phyloP scores from a whole-genome alignment of 352 stramenopile genomes.

The Globisporangium echinulatum region DNA sequence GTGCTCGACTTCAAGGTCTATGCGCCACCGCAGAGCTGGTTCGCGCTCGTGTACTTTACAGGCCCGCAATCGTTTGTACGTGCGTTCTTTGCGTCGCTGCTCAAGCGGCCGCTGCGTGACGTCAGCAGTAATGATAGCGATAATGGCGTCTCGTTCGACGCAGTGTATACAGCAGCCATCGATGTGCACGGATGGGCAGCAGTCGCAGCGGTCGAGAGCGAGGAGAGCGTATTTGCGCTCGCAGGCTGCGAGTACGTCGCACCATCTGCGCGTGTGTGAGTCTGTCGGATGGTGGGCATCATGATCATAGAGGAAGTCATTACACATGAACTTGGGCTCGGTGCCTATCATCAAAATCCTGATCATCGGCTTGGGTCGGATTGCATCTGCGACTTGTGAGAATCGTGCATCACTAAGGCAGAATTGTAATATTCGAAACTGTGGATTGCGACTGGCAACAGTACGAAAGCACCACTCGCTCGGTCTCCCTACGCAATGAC shows the following conservation, averaged over 20 bases:
- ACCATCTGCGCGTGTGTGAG: conserved; percentile 10
- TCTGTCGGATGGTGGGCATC: not conserved
- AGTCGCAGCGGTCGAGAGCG: conserved; percentile 33
- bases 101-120: conserved; percentile 38
- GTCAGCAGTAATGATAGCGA: conserved; percentile 10
- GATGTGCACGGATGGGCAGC: conserved; percentile 25
- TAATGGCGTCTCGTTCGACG: conserved; percentile 36
- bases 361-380: too few species aligned
- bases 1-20: conserved; percentile 74
- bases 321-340: too few species aligned
- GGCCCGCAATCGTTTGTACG: conserved; percentile 49
- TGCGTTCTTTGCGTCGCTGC: conserved; percentile 34
- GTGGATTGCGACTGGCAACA: too few species aligned
- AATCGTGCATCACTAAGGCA: too few species aligned
- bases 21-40: conserved; percentile 44
- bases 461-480: too few species aligned
- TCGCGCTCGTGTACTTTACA: conserved; percentile 73
- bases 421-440: too few species aligned
- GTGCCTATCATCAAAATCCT: too few species aligned
- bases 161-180: conserved; percentile 28
- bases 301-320: too few species aligned
- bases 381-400: too few species aligned
- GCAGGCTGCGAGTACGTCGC: conserved; percentile 36
- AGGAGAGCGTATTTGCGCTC: conserved; percentile 61
- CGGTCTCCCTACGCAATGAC: too few species aligned